These are phyloP conservation scores for Nitzschia putrida DNA, from an alignment of 108 stramenopile genomes.

Conservation along the genomic window DNA sequence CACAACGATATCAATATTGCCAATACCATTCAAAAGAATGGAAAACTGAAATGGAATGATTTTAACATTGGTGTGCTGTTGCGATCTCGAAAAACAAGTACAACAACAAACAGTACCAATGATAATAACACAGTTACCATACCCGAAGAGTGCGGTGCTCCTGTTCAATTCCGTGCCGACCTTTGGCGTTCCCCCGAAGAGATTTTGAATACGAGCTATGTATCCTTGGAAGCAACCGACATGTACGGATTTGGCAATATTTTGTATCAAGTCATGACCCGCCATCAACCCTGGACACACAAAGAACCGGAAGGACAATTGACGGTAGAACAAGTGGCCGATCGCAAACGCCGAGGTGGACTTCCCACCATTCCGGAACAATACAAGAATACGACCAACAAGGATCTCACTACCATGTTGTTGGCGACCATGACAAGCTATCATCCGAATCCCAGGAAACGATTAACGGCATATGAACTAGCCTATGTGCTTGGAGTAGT, in stretches of 20 bases:
- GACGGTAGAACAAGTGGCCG: conserved; percentile 26
- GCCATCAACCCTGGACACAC: conserved; percentile 57
- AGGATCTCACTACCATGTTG: conserved; percentile 29
- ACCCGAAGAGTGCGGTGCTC: conserved; percentile 35
- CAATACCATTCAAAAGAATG: conserved; percentile 41
- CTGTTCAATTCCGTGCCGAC: conserved; percentile 41
- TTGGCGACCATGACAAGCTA: conserved; percentile 41
- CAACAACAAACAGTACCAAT: not conserved
- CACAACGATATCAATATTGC: conserved; percentile 66
- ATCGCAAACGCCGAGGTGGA: conserved; percentile 34
- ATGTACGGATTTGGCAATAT: conserved; percentile 76
- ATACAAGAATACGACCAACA: conserved; percentile 30
- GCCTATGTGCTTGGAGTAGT: conserved; percentile 30
- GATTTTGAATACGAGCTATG: conserved; percentile 45
- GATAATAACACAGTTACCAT: not conserved
- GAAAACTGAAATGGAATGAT: conserved; percentile 63
- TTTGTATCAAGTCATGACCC: conserved; percentile 57
- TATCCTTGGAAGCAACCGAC: conserved; percentile 60
- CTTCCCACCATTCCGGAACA: conserved; percentile 40
- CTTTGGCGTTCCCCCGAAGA: conserved; percentile 67
- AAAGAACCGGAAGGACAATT: conserved; percentile 42
- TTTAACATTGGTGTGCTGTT: conserved; percentile 67
- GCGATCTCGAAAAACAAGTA: conserved; percentile 20
- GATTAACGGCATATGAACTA: conserved; percentile 42
- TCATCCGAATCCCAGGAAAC: conserved; percentile 28